These are phyloP conservation scores for Tetrapisispora namnaoensis DNA, from an alignment of 805 yeast genomes.

Conservation along the genomic window DNA sequence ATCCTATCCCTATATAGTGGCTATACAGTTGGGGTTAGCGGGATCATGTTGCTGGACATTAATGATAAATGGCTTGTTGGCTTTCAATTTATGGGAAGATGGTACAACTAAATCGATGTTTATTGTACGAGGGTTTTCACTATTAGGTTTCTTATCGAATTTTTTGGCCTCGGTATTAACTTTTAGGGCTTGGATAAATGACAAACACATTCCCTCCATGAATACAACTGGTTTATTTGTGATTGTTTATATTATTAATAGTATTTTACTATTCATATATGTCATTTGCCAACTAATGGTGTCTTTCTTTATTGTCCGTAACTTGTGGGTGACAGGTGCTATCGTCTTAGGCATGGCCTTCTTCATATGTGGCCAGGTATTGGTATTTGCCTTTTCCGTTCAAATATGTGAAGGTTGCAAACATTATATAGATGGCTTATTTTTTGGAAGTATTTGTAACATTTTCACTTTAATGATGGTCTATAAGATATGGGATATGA, in stretches of 20 bases:
- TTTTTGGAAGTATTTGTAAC: conserved; percentile 75
- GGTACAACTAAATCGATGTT: conserved; percentile 64
- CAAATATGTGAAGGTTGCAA: conserved; percentile 58
- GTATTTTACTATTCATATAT: conserved; percentile 51
- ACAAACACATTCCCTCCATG: conserved; percentile 34
- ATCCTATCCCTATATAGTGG: conserved; percentile 73
- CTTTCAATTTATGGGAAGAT: conserved; percentile 92
- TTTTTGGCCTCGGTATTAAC: conserved; percentile 65
- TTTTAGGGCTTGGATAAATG: conserved; percentile 52
- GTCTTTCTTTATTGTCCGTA: conserved; percentile 55
- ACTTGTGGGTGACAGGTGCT: conserved; percentile 90
- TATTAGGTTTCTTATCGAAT: conserved; percentile 49
- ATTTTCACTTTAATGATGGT: conserved; percentile 86
- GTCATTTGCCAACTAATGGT: conserved; percentile 59
- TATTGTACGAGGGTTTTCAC: conserved; percentile 42
- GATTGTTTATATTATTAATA: conserved; percentile 63
- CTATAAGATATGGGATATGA: conserved; percentile 93
- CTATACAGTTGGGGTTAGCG: conserved; percentile 66
- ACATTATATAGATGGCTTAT: conserved; percentile 86
- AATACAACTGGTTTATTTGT: conserved; percentile 63
- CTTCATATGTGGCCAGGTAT: conserved; percentile 71
- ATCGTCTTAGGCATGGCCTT: conserved; percentile 58
- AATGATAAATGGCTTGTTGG: conserved; percentile 64
- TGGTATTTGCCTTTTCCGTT: conserved; percentile 59
- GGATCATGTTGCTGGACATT: conserved; percentile 64